Evolutionary conservation across 257 asterid genomes (phyloP), one percentile per base, ranked within the genome.

Genomic region (Sherardia arvensis): DNA sequence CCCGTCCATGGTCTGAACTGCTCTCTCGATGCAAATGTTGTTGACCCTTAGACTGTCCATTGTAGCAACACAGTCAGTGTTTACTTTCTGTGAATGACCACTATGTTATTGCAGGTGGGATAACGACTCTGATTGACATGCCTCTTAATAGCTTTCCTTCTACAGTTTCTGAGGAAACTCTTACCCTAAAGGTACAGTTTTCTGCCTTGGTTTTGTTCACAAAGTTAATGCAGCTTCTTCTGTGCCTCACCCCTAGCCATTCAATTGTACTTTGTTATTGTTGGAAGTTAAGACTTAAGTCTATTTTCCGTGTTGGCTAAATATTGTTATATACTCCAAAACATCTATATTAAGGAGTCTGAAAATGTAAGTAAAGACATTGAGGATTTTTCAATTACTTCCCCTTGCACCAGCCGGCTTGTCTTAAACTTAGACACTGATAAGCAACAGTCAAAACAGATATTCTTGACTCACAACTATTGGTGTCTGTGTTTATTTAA

Each of bases 91-190:
- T 60, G 53, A 60, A 53, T 25, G 14, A 59, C 59, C 40, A 12
- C 32, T n/a, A 27, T 74, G 66, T 27, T 27, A 34, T 64, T 38
- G 28, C 87, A 90, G 99, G 99, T 73, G 99, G 99, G 59, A 72
- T 93, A 71, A 90, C 99, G 10, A 93, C 96, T 60, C 74, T 93
- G 82, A 75, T 93, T 65, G 99, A 93, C 75, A 93, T 93, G 99
- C 99, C 99, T 66, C 85, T 93, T 69, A 93, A 93, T 73, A 89
- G 84, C 73, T 49, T 38, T 54, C 99, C 99, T 20, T 87, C 97
- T 25, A 93, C 99, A 65, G 86, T 85, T 74, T 85, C 96, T 48
- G 91, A 79, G 79, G 97, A 85, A 71, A 76, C 95, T 58, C 87
- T 93, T 47, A 78, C 78, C 66, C 94, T 90, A 68, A 93, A 90